Base-by-base conservation (phyloP, 148 eudicot genomes). In the Rhododendron vialii region DNA sequence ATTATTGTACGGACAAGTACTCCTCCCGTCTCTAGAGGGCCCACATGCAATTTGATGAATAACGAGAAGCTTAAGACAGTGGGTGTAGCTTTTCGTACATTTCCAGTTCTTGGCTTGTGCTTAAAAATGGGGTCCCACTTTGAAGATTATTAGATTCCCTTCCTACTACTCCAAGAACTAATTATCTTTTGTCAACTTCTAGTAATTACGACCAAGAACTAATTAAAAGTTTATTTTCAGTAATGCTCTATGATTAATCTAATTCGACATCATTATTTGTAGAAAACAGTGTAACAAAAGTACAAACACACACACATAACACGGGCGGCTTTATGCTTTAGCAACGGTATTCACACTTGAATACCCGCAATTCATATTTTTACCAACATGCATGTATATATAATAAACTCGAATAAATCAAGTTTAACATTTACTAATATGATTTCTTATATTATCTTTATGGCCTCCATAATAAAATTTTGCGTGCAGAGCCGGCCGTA, bases 1-100 rank as follows among this genome's bases (percentile, higher is more conserved):
- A 84, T 47, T 84, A 41, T 51, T 71, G 85, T 84, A 84, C 79
- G 79, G 85, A 69, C 30, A 26, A 47, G 61, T 47, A 30, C 30
- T 30, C 76, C 80, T 57, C 33, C 33, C 26, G 76, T 45, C 41
- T 82, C 13, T 43, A 5, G 7, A 24, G 78, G 80, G 28, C 45
- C 85, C 79, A 33, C 85, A 30, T 10, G 30, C 79, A 48, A 48
- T 28, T 84, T 47, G 61, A 71, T 22, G 28, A 83, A 47, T 45
- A 67, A 77, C 59, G 26, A n/a, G 78, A 55, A 13, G 75, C 78
- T 69, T 83, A 69, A 67, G 57, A 28, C 85, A 30, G 85, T 83
- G 75, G 48, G 76, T 3, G 76, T 30, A 12, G 36, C 14, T 28
- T 71, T 30, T 14, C 76, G 5, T 71, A 30, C 38, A 30, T 65